Percentiles rank a stretch among this genome's conserved stretches.
These are phyloP conservation scores for Aleurites moluccanus DNA, from an alignment of 441 rosid genomes.

Conservation along the genomic window DNA sequence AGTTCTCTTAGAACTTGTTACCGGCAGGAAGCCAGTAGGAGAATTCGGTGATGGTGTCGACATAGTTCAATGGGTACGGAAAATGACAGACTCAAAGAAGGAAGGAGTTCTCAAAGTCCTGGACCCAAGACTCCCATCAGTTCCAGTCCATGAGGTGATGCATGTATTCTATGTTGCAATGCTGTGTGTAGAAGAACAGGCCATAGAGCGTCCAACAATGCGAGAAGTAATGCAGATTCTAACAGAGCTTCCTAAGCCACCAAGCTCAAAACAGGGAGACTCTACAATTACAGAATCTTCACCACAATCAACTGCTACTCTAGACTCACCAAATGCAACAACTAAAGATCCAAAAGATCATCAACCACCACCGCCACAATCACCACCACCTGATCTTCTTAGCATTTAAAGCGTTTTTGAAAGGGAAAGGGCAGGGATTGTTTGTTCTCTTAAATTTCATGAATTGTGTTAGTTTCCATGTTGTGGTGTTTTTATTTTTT, in stretches of 20 bases:
- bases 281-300: constrained; percentile 31
- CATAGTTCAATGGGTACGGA: constrained; percentile 95
- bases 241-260: constrained; percentile 71
- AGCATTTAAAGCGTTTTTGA: constrained; percentile 47
- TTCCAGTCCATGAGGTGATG: constrained; percentile 82
- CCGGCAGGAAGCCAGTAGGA: constrained; percentile 88
- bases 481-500: constrained; percentile 20
- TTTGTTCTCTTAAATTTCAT: constrained; percentile 21
- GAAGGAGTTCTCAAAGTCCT: constrained; percentile 77
- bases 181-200: constrained; percentile 95
- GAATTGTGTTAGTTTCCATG: constrained; percentile 33
- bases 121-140: constrained; percentile 74
- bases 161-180: constrained; percentile 93
- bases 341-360: constrained; percentile 37
- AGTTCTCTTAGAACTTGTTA: constrained; percentile 76
- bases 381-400: constrained; percentile 79
- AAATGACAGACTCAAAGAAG: constrained; percentile 79
- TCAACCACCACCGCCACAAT: constrained; percentile 30
- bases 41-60: constrained; percentile 97
- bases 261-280: constrained; percentile 48
- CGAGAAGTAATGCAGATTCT: constrained; percentile 92
- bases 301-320: constrained; percentile 26
- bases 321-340: constrained; percentile 43
- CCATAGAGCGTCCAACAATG: constrained; percentile 92
- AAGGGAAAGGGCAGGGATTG: constrained; percentile 4